Conservation (phyloP, 306 rosid genomes). For the Abrus precatorius region DNA sequence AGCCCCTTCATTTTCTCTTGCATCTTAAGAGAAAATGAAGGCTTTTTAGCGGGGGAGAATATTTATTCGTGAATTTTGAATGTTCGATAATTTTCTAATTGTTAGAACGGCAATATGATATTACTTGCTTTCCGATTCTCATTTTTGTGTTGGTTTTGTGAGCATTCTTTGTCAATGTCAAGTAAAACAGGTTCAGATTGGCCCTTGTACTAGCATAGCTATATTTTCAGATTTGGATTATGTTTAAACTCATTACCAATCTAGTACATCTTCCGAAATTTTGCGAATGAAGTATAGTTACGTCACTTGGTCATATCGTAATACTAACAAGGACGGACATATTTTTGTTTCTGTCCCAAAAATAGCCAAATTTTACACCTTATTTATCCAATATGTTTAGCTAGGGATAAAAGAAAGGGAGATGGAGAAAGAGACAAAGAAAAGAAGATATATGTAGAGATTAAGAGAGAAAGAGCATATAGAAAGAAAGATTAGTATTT, state of each 20-base stretch:
- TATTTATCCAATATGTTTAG: no score
- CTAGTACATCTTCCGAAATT: neutral
- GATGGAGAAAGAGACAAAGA: no score
- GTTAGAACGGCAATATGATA: constrained; percentile 23
- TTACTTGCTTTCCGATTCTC: neutral
- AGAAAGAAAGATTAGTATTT: no score
- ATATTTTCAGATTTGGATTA: neutral
- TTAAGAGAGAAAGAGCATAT: no score
- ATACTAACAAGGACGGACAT: no score
- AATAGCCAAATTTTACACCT: no score
- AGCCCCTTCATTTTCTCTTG: no score
- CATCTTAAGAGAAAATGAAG: constrained; percentile 4
- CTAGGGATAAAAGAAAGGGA: no score
- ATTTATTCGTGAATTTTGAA: constrained; percentile 25
- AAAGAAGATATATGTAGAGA: no score
- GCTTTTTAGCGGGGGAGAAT: constrained; percentile 12
- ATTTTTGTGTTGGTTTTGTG: neutral
- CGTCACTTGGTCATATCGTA: no score
- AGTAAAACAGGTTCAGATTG: neutral
- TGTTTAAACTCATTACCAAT: constrained; percentile 1
- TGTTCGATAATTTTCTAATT: constrained; percentile 19
- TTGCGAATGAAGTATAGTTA: neutral
- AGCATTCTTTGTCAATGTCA: neutral
- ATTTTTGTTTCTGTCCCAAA: no score
- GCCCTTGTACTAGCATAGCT: neutral